Base-by-base conservation (phyloP, 2,329 filamentous ascomycete species). In the Ophiostoma sp. region DNA sequence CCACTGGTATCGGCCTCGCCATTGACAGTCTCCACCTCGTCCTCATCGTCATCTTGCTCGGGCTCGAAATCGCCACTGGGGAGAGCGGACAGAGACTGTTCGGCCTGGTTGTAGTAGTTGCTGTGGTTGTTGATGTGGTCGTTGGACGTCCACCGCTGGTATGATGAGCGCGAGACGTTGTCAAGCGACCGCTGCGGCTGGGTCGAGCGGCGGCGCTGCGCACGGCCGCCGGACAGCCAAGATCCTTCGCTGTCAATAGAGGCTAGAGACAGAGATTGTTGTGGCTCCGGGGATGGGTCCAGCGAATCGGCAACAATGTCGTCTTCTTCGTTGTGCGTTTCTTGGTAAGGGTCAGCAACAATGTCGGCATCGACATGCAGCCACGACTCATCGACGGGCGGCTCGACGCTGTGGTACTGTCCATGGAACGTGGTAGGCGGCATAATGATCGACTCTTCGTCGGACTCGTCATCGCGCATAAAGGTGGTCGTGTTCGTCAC, bases 241-340 rank as follows among this genome's bases (percentile, higher is more conserved):
- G 93, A 97, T 4, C 86, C 95, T 79, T 99, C 95, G 0, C 93
- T 97, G 75, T 97, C 95, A 69, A 98, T 92, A 0, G 93, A 97
- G 1, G 93, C 95, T 18, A 98, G 83, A 0, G 94, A 98, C 77
- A 93, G 89, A 42, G 93, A 92, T 75, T 93, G 84, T 75, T 92
- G 84, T 47, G 80, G 83, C 72, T 83, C 88, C 18, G 82, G 87
- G 5, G 84, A 87, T 40, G 80, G 76, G 38, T 80, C 78, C 4
- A 78, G 75, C 40, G 78, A 77, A 44, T 81, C 78, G 16, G 70
- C 69, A 78, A 78, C 42, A 80, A 81, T 12, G 79, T 82, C 8
- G 82, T 81, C 1, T 81, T 84, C 40, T 14, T 64, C 42, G 14
- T 69, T 55, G 27, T 80, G 78, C 74, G 79, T 78, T 41, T 74